Conservation (phyloP, 306 rosid genomes). For the Sesbania bispinosa region DNA sequence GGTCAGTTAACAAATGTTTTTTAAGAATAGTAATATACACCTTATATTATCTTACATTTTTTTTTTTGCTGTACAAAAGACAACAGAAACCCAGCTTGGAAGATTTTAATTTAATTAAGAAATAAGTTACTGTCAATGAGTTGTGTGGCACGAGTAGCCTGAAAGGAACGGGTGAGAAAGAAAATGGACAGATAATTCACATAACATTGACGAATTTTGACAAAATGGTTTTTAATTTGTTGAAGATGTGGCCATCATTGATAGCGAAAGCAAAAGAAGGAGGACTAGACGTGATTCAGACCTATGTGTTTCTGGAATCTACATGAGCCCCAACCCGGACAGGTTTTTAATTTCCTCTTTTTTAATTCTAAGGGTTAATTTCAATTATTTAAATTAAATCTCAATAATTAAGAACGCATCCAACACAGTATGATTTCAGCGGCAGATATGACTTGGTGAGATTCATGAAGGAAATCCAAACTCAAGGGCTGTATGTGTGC, state of each 20-base stretch:
- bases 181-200: no score
- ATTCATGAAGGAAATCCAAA: conserved; percentile 60
- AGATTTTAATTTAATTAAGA: no score
- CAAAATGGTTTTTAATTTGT: neutral
- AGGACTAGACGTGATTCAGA: conserved; percentile 70
- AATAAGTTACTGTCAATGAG: neutral
- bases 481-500: conserved; percentile 57
- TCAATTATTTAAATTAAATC: no score
- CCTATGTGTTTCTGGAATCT: conserved; percentile 84
- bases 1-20: no score
- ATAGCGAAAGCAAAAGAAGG: conserved; percentile 78
- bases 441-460: conserved; percentile 58
- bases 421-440: conserved; percentile 54
- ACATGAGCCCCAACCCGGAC: conserved; percentile 65
- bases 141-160: neutral
- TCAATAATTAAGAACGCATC: no score
- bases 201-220: no score
- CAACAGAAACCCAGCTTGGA: no score
- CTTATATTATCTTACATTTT: no score
- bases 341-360: neutral
- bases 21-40: no score
- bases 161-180: no score
- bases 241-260: conserved; percentile 74
- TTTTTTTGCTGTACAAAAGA: no score
- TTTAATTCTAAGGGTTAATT: neutral